These are phyloP conservation scores for Cercospora sp. DNA, from an alignment of 2,329 filamentous ascomycete species.

Conservation along the genomic window DNA sequence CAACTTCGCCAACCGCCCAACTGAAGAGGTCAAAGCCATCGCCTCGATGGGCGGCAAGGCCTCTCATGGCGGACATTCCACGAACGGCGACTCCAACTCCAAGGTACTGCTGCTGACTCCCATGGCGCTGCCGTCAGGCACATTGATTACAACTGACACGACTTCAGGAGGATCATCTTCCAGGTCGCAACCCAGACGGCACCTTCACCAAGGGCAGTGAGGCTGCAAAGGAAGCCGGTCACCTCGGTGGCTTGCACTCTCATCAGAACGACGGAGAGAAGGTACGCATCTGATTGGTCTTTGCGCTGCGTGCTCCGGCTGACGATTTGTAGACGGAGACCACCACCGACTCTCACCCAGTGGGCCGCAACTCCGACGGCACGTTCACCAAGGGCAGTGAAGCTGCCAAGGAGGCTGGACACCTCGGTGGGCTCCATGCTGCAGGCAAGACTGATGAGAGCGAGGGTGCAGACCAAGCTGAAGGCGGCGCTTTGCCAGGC, in stretches of 20 bases:
- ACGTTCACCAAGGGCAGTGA: conserved; percentile 29
- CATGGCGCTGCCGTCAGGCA: too few relatives aligned
- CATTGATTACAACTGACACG: not conserved
- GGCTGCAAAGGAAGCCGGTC: conserved; percentile 29
- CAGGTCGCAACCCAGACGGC: conserved; percentile 33
- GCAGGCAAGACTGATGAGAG: conserved; percentile 17
- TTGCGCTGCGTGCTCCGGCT: not conserved
- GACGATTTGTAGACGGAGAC: conserved; percentile 1
- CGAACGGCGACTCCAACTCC: not conserved
- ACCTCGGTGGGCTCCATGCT: conserved; percentile 26
- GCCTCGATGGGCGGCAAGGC: conserved; percentile 53
- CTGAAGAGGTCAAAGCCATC: conserved; percentile 51
- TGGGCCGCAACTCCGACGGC: conserved; percentile 32
- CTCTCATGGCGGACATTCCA: conserved; percentile 14
- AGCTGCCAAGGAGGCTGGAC: conserved; percentile 29
- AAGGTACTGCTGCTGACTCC: not conserved
- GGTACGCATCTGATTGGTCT: not conserved
- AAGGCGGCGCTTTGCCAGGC: conserved; percentile 32
- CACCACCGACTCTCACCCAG: not conserved
- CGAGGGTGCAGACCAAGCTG: conserved; percentile 26
- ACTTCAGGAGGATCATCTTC: conserved; percentile 7
- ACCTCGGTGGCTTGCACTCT: conserved; percentile 28
- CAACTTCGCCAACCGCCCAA: conserved; percentile 56
- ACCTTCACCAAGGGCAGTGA: conserved; percentile 29
- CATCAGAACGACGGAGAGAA: conserved; percentile 6